Conservation (phyloP, 768 basidiomycete genomes). For the Agaricus blazei region DNA sequence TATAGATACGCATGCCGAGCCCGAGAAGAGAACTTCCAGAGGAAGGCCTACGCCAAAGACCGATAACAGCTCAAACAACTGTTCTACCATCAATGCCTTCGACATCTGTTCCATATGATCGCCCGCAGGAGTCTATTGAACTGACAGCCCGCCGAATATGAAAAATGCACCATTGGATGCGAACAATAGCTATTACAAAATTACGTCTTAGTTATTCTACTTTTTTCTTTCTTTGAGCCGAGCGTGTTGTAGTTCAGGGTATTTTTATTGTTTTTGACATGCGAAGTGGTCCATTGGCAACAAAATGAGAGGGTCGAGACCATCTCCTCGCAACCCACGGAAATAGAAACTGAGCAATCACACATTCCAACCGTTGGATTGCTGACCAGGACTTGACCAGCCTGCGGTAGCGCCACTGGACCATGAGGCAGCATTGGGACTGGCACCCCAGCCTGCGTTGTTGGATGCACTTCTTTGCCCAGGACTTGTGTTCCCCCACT, state of each 20-base stretch:
- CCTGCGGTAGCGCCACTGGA: slow-evolving; percentile 10
- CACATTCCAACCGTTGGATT: slow-evolving; percentile 52
- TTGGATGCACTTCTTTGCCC: slow-evolving; percentile 6
- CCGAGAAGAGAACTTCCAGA: slow-evolving; percentile 25
- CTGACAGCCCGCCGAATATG: slow-evolving; percentile 23
- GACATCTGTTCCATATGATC: slow-evolving; percentile 4
- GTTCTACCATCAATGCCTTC: background rate
- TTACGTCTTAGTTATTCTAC: background rate
- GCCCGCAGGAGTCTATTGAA: slow-evolving; percentile 26
- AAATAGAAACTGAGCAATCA: slow-evolving; percentile 13
- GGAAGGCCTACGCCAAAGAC: slow-evolving; percentile 12
- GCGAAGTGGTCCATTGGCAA: background rate
- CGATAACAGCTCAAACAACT: slow-evolving; percentile 9
- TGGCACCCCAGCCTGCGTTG: slow-evolving; percentile 6
- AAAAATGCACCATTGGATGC: background rate
- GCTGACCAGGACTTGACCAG: slow-evolving; percentile 25
- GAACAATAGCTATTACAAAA: background rate
- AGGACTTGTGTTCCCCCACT: slow-evolving; percentile 10
- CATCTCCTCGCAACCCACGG: no score
- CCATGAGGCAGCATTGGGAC: slow-evolving; percentile 6
- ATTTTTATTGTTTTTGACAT: background rate
- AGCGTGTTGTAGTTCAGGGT: background rate
- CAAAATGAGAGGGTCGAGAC: no score
- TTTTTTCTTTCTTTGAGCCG: no score
- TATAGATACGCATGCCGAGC: slow-evolving; percentile 9